Evolutionary conservation across 2,329 filamentous ascomycete genomes (phyloP), one percentile per base, ranked within the genome.

Genomic region (Chaetomium globosum): DNA sequence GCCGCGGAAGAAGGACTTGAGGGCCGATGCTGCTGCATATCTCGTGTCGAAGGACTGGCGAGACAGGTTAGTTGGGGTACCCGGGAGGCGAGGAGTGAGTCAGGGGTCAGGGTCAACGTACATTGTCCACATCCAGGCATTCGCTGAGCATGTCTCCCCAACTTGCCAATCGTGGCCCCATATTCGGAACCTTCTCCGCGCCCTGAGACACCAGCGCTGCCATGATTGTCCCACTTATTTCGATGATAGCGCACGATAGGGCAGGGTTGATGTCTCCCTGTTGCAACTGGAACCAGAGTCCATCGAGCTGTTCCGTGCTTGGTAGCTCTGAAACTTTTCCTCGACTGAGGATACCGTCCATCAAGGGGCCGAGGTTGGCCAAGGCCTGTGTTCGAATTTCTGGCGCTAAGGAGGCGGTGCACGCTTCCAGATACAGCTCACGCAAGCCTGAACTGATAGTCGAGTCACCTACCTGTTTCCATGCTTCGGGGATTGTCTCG

Each of bases 11-110:
- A 86, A 84, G 16, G 82, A 83, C 46, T 73, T 73, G 16, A 91
- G 78, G 1, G 88, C 85, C 46, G 78, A 75, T 1, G 82, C 80
- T 0, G 86, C 87, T 0, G 89, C 85, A 71, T 85, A 80, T 58
- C 89, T 85, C 0, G 83, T 86, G 72, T 90, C 86, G 65, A 89
- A 90, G 21, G 85, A 83, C 85, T 88, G 67, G 60, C 46, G 65
- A 59, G 26, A 16, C 3, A 13, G 31, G 58, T 67, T 30, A 58
- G 64, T 13, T 6, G 33, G 12, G 59, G 21, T 59, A 6, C 19
- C 19, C 2, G 19, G 19, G 23, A 23, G 16, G 28, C n/a, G 28
- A 28, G 28, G 16, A n/a, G 23, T 39, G 21, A n/a, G 23, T 6
- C 6, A 9, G 33, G n/a, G 31, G 28, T 19, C 6, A 19, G 60